Evolutionary conservation across 768 basidiomycete species (phyloP).

Genomic region (Galerina marginata): DNA sequence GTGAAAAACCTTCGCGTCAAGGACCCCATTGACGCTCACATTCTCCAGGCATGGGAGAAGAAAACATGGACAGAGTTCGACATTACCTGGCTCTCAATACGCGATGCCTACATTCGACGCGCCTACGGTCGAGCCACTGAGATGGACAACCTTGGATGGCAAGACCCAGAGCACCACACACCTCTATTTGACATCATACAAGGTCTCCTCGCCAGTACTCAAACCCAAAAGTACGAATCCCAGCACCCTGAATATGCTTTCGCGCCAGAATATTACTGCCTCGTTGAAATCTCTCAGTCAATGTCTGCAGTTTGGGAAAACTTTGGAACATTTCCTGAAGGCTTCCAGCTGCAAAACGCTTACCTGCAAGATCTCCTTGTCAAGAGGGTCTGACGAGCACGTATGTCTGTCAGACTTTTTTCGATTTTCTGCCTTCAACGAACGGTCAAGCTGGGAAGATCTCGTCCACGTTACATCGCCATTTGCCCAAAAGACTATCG

Average conservation of each 20-base stretch:
- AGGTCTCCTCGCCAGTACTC: not conserved
- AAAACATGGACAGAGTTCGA: slow-evolving; percentile 6
- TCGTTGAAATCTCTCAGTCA: not conserved
- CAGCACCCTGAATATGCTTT: not conserved
- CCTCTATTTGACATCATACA: slow-evolving; percentile 3
- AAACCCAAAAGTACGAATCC: not conserved
- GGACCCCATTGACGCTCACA: not conserved
- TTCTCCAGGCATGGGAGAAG: not conserved
- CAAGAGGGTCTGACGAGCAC: not conserved
- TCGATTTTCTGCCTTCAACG: not conserved
- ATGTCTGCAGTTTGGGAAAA: too few species aligned
- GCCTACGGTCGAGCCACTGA: not conserved
- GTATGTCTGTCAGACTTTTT: not conserved
- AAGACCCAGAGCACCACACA: not conserved
- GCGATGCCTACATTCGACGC: not conserved
- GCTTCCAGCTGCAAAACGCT: not conserved
- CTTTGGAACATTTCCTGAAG: too few species aligned
- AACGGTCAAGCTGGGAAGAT: not conserved
- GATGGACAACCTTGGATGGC: not conserved
- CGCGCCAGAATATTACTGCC: slow-evolving; percentile 4
- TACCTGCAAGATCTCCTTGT: slow-evolving; percentile 1
- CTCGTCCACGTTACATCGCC: too few species aligned
- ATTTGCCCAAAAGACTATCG: not conserved
- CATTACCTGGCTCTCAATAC: slow-evolving; percentile 6
- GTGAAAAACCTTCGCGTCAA: too few species aligned